Conservation (phyloP, 495 filamentous ascomycete species). For the Neurospora intermedia region DNA sequence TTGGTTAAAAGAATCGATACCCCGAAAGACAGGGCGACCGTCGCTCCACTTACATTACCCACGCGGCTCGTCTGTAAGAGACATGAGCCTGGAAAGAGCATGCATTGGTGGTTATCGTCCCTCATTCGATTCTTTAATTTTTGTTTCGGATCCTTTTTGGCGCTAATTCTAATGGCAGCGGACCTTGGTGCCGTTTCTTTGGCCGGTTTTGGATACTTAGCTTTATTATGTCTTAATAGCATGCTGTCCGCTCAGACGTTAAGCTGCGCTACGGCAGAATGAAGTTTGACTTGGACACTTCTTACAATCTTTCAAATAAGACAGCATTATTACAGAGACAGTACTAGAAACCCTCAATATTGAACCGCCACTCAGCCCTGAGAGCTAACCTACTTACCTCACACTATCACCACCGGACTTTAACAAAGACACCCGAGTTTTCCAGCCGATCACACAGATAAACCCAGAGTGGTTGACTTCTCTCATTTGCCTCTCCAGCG, state of each 20-base stretch:
- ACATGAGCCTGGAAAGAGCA: background rate
- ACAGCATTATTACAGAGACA: background rate
- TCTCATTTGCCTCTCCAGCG: background rate
- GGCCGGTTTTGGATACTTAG: background rate
- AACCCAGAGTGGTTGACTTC: background rate
- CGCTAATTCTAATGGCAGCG: background rate
- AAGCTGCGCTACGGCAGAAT: background rate
- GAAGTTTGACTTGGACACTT: background rate
- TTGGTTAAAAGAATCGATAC: conserved; percentile 2
- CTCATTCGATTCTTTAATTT: background rate
- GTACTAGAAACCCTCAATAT: background rate
- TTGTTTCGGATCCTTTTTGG: background rate
- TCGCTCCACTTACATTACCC: background rate
- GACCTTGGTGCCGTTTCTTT: background rate
- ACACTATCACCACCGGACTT: background rate
- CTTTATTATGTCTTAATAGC: background rate
- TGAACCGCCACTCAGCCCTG: background rate
- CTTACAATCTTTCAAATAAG: background rate
- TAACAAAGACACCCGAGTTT: background rate
- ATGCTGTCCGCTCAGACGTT: background rate
- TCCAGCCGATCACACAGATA: background rate
- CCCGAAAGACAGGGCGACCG: background rate
- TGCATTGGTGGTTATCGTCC: background rate
- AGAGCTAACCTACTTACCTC: background rate
- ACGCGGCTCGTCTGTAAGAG: background rate